phyloP scores from a whole-genome alignment of 2,329 filamentous ascomycete genomes.

The Sporothrix schenckii region DNA sequence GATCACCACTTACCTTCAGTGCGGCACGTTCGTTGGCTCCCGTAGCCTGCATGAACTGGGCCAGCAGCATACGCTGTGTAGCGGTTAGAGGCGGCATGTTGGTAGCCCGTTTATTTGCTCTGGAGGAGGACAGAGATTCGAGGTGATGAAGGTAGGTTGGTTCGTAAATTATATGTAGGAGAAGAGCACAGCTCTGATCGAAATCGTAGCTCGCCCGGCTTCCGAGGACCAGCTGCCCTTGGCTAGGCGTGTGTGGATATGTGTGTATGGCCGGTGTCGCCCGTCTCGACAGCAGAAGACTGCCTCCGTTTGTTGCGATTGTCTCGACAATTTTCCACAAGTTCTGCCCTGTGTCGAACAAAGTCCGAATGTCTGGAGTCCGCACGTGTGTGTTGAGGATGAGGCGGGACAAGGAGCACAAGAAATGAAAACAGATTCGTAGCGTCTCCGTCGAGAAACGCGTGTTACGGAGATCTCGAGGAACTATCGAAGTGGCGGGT shows the following conservation, averaged over 20 bases:
- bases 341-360: background rate
- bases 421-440: background rate
- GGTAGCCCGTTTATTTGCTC: background rate
- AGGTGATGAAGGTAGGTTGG: background rate
- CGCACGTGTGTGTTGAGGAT: background rate
- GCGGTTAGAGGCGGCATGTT: slow-evolving; percentile 39
- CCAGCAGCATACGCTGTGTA: slow-evolving; percentile 47
- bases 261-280: slow-evolving; percentile 17
- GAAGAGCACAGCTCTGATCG: background rate
- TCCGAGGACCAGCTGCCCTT: background rate
- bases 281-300: background rate
- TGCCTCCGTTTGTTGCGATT: background rate
- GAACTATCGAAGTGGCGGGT: background rate
- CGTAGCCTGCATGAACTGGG: slow-evolving; percentile 51
- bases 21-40: slow-evolving; percentile 51
- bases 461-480: background rate
- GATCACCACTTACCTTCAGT: slow-evolving; percentile 47
- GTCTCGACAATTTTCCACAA: background rate
- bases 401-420: background rate
- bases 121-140: background rate
- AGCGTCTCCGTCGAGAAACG: background rate
- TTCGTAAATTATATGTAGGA: background rate
- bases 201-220: background rate
- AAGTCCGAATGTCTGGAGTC: background rate
- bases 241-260: slow-evolving; percentile 7